Evolutionary conservation across 176 grass and related monocot genomes (phyloP).

Genomic region (Coix lacrymajobi): DNA sequence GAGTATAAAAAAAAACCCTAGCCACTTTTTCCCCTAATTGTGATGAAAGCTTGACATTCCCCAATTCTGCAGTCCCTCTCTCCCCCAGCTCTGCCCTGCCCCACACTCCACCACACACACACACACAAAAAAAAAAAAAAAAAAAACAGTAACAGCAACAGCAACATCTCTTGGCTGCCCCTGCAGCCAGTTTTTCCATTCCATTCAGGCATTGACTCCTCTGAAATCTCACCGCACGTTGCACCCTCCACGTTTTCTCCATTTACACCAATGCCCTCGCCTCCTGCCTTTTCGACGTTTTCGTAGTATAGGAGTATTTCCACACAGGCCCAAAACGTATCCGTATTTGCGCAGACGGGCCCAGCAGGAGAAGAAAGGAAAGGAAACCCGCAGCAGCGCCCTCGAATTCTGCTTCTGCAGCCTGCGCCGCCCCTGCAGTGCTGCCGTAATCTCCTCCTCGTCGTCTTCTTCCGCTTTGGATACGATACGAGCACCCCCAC

Average conservation of each 20-base stretch:
- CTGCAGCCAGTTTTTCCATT: neutral
- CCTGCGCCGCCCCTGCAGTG: neutral
- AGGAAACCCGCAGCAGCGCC: neutral
- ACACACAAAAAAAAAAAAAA: too few species aligned
- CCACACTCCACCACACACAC: slow-evolving; percentile 9
- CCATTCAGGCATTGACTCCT: neutral
- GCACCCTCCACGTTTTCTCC: neutral
- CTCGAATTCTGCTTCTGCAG: neutral
- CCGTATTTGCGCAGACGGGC: neutral
- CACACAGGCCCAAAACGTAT: neutral
- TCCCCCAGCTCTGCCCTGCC: neutral
- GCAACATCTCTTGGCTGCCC: neutral
- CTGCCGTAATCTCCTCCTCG: neutral
- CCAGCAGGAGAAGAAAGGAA: neutral
- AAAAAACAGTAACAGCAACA: too few species aligned
- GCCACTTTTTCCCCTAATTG: neutral
- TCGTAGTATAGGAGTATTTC: neutral
- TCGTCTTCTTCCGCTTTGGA: neutral
- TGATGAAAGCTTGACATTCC: slow-evolving; percentile 7
- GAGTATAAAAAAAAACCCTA: neutral
- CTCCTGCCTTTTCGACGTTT: neutral
- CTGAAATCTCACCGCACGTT: neutral
- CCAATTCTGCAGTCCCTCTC: slow-evolving; percentile 34
- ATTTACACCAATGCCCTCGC: neutral
- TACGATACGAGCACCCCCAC: neutral